phyloP scores from a whole-genome alignment of 192 early-diverging fungal genomes.

The Chytriomyces sp. region DNA sequence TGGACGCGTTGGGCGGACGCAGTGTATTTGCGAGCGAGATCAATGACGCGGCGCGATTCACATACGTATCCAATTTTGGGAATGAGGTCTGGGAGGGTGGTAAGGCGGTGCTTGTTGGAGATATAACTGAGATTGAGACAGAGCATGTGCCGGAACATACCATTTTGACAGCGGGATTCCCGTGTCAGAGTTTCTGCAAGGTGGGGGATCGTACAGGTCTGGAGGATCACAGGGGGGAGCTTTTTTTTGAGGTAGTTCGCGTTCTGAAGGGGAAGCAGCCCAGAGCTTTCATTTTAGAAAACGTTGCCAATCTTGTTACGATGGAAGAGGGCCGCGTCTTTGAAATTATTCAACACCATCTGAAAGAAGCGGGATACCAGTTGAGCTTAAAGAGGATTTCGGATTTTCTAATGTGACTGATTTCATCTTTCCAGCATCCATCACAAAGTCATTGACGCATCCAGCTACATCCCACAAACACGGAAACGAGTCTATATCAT shows the following conservation, averaged over 20 bases:
- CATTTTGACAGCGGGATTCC: conserved; percentile 19
- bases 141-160: conserved; percentile 7
- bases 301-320: conserved; percentile 14
- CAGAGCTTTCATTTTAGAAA: conserved; percentile 14
- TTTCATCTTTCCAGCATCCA: not conserved
- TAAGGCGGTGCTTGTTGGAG: conserved; percentile 1
- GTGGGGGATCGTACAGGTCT: conserved; percentile 5
- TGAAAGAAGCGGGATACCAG: conserved; percentile 2
- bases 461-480: conserved; percentile 8
- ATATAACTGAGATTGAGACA: conserved; percentile 13
- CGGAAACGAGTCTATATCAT: conserved; percentile 20
- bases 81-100: not conserved
- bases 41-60: not conserved
- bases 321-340: conserved; percentile 19
- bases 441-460: conserved; percentile 16
- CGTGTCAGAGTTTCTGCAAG: conserved; percentile 18
- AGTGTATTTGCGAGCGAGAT: conserved; percentile 18
- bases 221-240: conserved; percentile 11
- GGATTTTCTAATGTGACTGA: no score
- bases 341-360: not conserved
- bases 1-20: conserved; percentile 10
- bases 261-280: conserved; percentile 20
- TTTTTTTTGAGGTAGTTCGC: conserved; percentile 23
- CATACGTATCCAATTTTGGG: conserved; percentile 21
- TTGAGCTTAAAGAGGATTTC: not conserved